Base-by-base conservation (phyloP, 106 monocot species). In the Dendrobium catenatum region DNA sequence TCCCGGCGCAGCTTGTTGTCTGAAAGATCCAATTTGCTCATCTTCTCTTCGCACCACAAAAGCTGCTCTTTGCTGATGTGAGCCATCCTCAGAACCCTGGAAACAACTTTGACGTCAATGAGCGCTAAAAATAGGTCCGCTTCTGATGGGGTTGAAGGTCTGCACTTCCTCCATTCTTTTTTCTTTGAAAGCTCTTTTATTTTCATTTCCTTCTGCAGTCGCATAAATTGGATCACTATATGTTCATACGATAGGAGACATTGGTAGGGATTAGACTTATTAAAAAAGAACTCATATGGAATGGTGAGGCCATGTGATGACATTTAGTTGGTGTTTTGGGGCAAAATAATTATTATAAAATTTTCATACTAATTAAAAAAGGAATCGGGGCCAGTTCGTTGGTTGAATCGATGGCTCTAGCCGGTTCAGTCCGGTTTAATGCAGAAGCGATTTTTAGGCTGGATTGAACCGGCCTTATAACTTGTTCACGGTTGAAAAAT, bases 1-100 rank as follows among this genome's bases (percentile, higher is more conserved):
- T 93, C 82, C 33, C 98, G 82, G 7, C 68, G 64, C 13, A 98
- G 83, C 78, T 81, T 88, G 80, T 86, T 84, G 4, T 79, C 85
- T 0, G 90, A 89, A 24, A 92, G 42, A 80, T 91, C 89, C 2
- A 97, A 78, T 83, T 94, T 97, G 88, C 96, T 90, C 92, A 97
- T 92, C 89, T 97, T 97, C 84, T 97, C 96, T 75, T 97, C 98
- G 29, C 95, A 98, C 98, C 98, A 98, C 18, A 98, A 83, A 67
- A 95, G 54, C 86, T 98, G 91, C 85, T 98, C 98, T 78, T 93
- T 93, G 31, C 88, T 91, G 19, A 95, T 80, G 42, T 42, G 84
- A 10, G 73, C 84, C 95, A 98, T 91, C 58, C 95, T 88, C 74
- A 98, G 77, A 58, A 98, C 98, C 89, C 92, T 89, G 0, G 85